Evolutionary conservation across 352 stramenopile genomes (phyloP).

Genomic region (Labyrinthula sp.): DNA sequence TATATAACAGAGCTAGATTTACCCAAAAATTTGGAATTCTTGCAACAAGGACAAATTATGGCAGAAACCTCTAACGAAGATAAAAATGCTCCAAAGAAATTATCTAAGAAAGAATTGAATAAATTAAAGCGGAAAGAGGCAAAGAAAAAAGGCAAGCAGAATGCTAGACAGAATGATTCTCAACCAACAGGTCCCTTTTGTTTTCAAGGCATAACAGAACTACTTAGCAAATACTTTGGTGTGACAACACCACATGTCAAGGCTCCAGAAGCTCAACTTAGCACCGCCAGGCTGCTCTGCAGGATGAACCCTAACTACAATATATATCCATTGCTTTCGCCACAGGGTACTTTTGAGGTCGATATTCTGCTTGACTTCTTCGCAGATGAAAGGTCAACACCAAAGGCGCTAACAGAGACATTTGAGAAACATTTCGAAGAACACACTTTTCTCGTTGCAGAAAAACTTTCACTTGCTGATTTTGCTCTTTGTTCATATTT

Average conservation of each 20-base stretch:
- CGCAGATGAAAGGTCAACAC: conserved; percentile 4
- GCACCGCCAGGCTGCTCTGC: neutral
- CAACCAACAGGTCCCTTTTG: neutral
- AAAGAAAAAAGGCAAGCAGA: conserved; percentile 25
- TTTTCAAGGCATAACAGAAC: no score
- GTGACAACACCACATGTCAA: neutral
- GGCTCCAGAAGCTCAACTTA: neutral
- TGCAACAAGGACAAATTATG: no score
- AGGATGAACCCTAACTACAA: neutral
- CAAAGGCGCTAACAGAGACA: conserved; percentile 32
- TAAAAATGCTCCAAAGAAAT: no score
- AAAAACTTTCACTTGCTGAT: conserved; percentile 78
- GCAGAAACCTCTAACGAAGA: no score
- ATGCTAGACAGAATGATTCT: neutral
- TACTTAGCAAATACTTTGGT: no score
- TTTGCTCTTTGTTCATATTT: conserved; percentile 63
- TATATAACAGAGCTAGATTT: no score
- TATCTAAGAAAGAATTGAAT: conserved; percentile 38
- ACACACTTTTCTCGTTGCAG: conserved; percentile 74
- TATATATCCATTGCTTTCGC: neutral
- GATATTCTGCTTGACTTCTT: neutral
- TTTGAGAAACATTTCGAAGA: conserved; percentile 61
- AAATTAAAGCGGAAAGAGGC: conserved; percentile 28
- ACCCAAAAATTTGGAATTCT: no score
- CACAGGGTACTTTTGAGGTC: neutral